Conservation (phyloP, 306 rosid species). For the Sphenostylis stenocarpa region DNA sequence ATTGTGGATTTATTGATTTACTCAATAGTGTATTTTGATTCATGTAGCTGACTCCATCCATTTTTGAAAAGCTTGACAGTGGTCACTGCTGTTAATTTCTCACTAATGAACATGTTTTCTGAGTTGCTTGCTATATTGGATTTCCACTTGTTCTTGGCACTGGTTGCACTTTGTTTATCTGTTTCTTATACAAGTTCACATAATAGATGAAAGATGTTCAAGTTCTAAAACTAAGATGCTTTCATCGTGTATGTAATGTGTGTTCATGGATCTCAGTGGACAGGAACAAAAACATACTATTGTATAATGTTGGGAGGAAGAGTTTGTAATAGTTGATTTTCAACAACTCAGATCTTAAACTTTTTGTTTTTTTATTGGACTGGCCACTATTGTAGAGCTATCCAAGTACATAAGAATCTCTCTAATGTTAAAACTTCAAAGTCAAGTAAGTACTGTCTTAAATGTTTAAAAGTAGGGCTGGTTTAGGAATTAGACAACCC, state of each 20-base stretch:
- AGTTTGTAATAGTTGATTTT: neutral
- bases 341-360: neutral
- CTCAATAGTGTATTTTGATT: neutral
- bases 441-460: neutral
- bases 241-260: neutral
- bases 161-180: neutral
- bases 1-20: neutral
- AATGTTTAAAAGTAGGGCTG: neutral
- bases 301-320: constrained; percentile 1
- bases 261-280: constrained; percentile 26
- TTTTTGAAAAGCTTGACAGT: neutral
- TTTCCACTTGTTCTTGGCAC: neutral
- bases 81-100: neutral
- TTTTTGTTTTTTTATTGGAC: neutral
- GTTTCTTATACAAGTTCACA: neutral
- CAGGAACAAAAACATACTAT: neutral
- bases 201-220: neutral
- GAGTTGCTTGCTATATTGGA: neutral
- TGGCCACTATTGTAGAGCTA: neutral
- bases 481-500: constrained; percentile 11
- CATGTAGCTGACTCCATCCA: neutral
- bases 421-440: neutral
- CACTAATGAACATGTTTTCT: neutral
- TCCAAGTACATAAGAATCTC: neutral
- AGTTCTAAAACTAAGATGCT: neutral